Conservation (phyloP, 2,329 filamentous ascomycete genomes). For the Cladosporium sp. region DNA sequence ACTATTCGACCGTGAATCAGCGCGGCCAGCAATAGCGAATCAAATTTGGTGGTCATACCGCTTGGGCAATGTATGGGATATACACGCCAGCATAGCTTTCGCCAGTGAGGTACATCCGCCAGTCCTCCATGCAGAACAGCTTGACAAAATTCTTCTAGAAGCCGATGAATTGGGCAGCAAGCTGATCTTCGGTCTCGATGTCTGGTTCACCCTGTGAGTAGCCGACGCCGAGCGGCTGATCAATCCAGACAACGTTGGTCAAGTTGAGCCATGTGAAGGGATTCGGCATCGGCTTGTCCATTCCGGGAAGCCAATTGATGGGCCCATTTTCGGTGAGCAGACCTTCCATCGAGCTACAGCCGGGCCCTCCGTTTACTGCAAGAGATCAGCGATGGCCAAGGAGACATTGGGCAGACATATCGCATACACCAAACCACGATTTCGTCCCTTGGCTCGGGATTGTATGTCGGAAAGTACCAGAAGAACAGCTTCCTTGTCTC, state of each 20-base stretch:
- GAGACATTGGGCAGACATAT: background rate
- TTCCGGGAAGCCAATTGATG: constrained; percentile 32
- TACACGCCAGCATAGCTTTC: constrained; percentile 35
- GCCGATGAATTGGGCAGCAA: constrained; percentile 7
- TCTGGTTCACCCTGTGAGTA: constrained; percentile 32
- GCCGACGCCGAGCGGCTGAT: constrained; percentile 41
- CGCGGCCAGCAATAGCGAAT: constrained; percentile 39
- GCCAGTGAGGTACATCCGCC: constrained; percentile 65
- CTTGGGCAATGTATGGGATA: constrained; percentile 36
- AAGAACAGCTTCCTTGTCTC: constrained; percentile 45
- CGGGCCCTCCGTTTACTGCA: constrained; percentile 41
- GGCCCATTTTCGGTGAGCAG: constrained; percentile 50
- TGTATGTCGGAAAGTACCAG: constrained; percentile 51
- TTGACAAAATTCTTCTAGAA: constrained; percentile 35
- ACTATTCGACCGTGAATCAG: constrained; percentile 47
- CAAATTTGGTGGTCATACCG: constrained; percentile 48
- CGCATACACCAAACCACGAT: constrained; percentile 36
- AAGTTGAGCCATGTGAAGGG: constrained; percentile 48
- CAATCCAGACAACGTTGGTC: constrained; percentile 45
- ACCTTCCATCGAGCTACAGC: constrained; percentile 46
- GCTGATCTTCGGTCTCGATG: constrained; percentile 31
- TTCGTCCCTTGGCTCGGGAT: constrained; percentile 45
- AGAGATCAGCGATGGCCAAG: background rate
- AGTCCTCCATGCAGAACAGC: constrained; percentile 51
- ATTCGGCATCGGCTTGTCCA: constrained; percentile 43